Conservation (phyloP, 352 stramenopile species). For the Phytopythium montanum region DNA sequence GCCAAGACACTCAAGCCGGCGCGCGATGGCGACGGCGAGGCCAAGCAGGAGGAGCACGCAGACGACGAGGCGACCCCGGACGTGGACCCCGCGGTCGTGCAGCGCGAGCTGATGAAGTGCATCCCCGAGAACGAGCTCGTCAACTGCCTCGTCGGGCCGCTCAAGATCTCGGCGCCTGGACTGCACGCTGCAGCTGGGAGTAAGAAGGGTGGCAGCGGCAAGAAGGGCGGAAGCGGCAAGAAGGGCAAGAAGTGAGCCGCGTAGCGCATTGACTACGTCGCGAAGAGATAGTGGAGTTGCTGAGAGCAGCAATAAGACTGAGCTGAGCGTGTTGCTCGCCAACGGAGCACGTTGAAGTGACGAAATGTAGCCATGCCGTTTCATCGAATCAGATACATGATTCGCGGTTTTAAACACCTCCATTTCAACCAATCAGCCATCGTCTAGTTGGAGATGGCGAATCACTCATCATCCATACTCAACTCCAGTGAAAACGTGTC, state of each 20-base stretch:
- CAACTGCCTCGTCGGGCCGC: constrained; percentile 87
- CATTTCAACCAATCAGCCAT: background rate
- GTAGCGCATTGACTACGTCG: background rate
- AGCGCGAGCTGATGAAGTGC: constrained; percentile 88
- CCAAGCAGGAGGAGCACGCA: constrained; percentile 8
- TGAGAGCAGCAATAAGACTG: background rate
- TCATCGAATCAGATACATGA: background rate
- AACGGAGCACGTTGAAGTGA: background rate
- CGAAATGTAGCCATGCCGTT: background rate
- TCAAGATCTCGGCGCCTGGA: constrained; percentile 85
- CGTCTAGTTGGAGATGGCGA: background rate
- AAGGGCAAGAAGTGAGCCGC: constrained; percentile 26
- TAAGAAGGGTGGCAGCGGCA: constrained; percentile 39
- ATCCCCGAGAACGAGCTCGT: constrained; percentile 89
- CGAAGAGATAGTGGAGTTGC: background rate
- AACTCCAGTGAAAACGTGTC: background rate
- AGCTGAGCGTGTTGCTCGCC: background rate
- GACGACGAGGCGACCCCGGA: constrained; percentile 38
- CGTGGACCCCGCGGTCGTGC: constrained; percentile 60
- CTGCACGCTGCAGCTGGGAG: constrained; percentile 28
- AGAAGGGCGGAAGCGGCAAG: constrained; percentile 17
- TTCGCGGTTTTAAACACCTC: background rate
- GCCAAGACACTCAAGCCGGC: constrained; percentile 5
- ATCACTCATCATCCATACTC: background rate
- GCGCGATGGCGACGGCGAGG: constrained; percentile 3